Evolutionary conservation across 495 filamentous ascomycete species (phyloP), one percentile per base, ranked within the genome.

Genomic region (Sporormia fimetaria): DNA sequence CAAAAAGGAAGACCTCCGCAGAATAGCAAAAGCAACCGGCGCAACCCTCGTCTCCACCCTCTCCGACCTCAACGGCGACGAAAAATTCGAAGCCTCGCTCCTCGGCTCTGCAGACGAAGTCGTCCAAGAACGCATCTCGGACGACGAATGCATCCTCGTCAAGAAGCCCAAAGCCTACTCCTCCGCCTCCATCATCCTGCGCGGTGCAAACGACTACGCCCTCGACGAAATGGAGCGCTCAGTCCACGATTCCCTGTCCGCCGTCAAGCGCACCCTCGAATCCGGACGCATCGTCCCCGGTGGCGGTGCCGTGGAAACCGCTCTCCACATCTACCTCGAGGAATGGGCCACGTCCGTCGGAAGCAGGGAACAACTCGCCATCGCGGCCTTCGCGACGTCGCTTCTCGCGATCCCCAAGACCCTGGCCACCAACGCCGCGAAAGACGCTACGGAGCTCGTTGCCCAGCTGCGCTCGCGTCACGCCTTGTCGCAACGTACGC

Each of bases 161-260:
- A 94, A 88, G 69, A 88, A 87, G 34, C 94, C 90, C 47, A 95
- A 94, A 66, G 75, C 80, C 16, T 85, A 87, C 65, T 84, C 78
- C 1, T 93, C 86, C 3, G 86, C 90, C 26, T 96, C 92, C 16
- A 93, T 99, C 62, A 90, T 99, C 51, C 81, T 99, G 32, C 83
- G 90, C 18, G 90, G 90, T 33, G 64, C 88, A 51, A 99, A 99
- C 65, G 90, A 99, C 65, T 96, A 81, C 71, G 81, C 81, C 46
- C 77, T 99, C 32, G 90, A 99, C 58, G 90, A 99, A 68, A 99
- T 99, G 90, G 90, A 99, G 70, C 79, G 90, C 44, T 96, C 90
- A 4, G 75, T 98, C 25, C 90, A 98, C 65, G 90, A 98, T 65
- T 92, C 88, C 33, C 72, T 98, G 12, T 94, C 84, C 45, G 92